phyloP scores from a whole-genome alignment of 768 basidiomycete species.

The Lactifluus subvellereus region DNA sequence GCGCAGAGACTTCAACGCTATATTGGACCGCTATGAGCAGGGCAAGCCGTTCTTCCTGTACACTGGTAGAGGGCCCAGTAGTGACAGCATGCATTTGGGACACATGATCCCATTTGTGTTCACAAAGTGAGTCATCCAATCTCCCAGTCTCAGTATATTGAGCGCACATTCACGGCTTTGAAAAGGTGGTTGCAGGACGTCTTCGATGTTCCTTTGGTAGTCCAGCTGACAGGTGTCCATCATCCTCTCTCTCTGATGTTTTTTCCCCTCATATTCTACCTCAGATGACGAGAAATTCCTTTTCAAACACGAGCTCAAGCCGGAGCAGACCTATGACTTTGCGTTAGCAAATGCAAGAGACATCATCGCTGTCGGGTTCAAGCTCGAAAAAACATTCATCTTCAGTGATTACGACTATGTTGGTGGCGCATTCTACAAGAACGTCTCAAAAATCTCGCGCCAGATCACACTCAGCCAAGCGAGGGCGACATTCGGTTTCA shows the following conservation, averaged over 20 bases:
- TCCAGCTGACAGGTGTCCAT: constrained; percentile 81
- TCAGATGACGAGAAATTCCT: constrained; percentile 98
- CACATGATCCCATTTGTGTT: constrained; percentile 98
- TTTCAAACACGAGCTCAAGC: constrained; percentile 91
- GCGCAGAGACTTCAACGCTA: constrained; percentile 82
- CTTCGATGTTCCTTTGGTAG: constrained; percentile 88
- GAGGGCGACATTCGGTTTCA: constrained; percentile 95
- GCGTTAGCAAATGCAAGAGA: constrained; percentile 85
- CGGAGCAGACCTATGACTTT: constrained; percentile 81
- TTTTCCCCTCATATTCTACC: not conserved
- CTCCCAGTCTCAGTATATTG: not conserved
- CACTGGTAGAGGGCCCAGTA: constrained; percentile 94
- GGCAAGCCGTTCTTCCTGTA: constrained; percentile 98
- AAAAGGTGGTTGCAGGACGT: constrained; percentile 93
- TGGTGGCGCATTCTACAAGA: constrained; percentile 90
- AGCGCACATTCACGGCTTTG: not conserved
- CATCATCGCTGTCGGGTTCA: constrained; percentile 95
- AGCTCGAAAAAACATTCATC: constrained; percentile 90
- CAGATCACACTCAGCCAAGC: constrained; percentile 92
- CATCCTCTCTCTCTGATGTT: constrained; percentile 19
- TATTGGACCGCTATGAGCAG: constrained; percentile 92
- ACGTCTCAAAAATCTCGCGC: constrained; percentile 87
- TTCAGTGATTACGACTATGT: constrained; percentile 90
- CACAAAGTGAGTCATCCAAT: constrained; percentile 65
- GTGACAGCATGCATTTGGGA: constrained; percentile 95